A percentile compares a stretch with the other conserved stretches of the same genome.
Evolutionary conservation across 352 stramenopile genomes (phyloP).

Genomic region (Phytophthora hybrid): DNA sequence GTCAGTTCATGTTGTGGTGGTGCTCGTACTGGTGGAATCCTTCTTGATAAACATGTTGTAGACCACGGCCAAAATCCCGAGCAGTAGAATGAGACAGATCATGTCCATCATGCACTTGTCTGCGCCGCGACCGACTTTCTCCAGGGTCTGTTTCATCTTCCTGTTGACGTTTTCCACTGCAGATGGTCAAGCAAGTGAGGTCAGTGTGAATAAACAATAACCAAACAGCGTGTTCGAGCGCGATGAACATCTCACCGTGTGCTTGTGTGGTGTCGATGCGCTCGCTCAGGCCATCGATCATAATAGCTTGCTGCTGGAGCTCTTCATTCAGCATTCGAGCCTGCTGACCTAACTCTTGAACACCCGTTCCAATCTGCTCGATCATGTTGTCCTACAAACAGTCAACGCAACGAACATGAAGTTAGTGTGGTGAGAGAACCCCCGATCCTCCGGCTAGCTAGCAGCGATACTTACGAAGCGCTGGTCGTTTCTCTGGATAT

Average conservation of each 20-base stretch:
- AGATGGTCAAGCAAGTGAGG: not conserved
- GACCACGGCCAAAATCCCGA: constrained; percentile 82
- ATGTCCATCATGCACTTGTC: constrained; percentile 93
- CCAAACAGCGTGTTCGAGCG: not conserved
- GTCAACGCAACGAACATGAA: not conserved
- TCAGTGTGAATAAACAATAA: constrained; percentile 8
- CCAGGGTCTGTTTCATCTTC: constrained; percentile 89
- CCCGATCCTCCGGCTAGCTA: not conserved
- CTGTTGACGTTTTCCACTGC: constrained; percentile 87
- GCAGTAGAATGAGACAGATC: constrained; percentile 89
- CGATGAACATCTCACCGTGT: constrained; percentile 53
- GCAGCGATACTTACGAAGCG: constrained; percentile 67
- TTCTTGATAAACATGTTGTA: constrained; percentile 93
- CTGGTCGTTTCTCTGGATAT: constrained; percentile 87
- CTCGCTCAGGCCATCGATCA: constrained; percentile 86
- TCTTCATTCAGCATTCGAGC: constrained; percentile 85
- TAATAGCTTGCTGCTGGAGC: constrained; percentile 87
- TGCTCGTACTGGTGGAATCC: constrained; percentile 29
- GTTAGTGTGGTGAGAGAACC: constrained; percentile 4
- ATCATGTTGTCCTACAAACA: constrained; percentile 79
- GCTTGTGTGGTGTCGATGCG: constrained; percentile 83
- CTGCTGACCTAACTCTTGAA: constrained; percentile 81
- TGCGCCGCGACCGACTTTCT: constrained; percentile 70
- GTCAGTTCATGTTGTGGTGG: constrained; percentile 39
- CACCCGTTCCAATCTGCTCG: constrained; percentile 83